Percentiles rank a stretch among this genome's conserved stretches.
Evolutionary conservation across 192 early-diverging fungal genomes (phyloP).

Genomic region (Geosiphon pyriformis): DNA sequence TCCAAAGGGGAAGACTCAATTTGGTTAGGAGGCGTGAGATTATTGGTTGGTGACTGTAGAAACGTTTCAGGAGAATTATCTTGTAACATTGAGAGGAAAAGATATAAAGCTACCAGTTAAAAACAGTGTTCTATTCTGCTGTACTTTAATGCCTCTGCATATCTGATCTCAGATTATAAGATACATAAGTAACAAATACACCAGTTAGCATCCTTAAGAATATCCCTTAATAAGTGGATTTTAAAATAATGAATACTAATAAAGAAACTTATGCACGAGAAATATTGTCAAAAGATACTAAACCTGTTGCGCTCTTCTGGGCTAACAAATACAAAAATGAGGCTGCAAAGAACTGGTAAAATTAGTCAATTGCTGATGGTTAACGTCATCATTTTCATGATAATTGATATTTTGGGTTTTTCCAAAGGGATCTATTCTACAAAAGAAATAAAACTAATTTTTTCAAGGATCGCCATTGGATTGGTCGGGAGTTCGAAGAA

Average conservation of each 20-base stretch:
- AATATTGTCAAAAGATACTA: background rate
- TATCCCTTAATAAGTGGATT: background rate
- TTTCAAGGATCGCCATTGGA: slow-evolving; percentile 98
- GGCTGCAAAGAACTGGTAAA: slow-evolving; percentile 66
- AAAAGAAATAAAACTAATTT: slow-evolving; percentile 87
- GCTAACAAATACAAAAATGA: slow-evolving; percentile 74
- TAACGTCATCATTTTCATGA: too few species aligned
- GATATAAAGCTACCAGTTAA: too few species aligned
- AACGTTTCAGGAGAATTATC: too few species aligned
- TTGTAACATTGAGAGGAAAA: background rate
- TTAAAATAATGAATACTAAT: background rate
- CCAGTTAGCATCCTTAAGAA: too few species aligned
- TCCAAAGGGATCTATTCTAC: slow-evolving; percentile 61
- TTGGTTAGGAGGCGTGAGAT: background rate
- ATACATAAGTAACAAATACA: too few species aligned
- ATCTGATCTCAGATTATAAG: too few species aligned
- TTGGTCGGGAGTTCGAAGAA: slow-evolving; percentile 89
- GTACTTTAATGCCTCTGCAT: too few species aligned
- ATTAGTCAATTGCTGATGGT: background rate
- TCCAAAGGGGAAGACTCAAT: too few species aligned
- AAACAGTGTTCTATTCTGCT: too few species aligned
- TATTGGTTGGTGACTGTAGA: background rate
- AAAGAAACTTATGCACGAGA: background rate
- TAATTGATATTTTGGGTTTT: too few species aligned
- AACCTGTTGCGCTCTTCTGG: slow-evolving; percentile 50